phyloP scores from a whole-genome alignment of 2,329 filamentous ascomycete species.

The Didymella pomorum region DNA sequence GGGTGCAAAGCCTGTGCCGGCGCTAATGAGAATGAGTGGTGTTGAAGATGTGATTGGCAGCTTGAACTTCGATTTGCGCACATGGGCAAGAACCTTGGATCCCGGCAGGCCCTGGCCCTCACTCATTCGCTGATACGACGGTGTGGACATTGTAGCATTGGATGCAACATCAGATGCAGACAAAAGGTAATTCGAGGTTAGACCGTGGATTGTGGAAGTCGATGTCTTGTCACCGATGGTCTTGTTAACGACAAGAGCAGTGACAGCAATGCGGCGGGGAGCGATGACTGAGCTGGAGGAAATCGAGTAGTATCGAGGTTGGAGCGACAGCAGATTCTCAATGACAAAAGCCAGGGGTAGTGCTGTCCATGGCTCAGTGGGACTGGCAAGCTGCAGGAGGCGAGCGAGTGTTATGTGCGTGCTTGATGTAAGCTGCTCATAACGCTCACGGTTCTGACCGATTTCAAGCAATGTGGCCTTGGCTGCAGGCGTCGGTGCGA shows the following conservation, averaged over 20 bases:
- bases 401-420: slow-evolving; percentile 52
- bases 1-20: slow-evolving; percentile 48
- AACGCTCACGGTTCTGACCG: slow-evolving; percentile 46
- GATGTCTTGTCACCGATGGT: slow-evolving; percentile 29
- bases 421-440: slow-evolving; percentile 39
- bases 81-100: slow-evolving; percentile 49
- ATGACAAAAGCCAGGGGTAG: slow-evolving; percentile 46
- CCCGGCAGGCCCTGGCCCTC: slow-evolving; percentile 27
- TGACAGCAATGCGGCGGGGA: slow-evolving; percentile 48
- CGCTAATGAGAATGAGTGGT: slow-evolving; percentile 58
- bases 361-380: slow-evolving; percentile 40
- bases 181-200: slow-evolving; percentile 53
- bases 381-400: slow-evolving; percentile 44
- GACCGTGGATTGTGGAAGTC: slow-evolving; percentile 41
- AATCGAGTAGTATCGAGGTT: slow-evolving; percentile 47
- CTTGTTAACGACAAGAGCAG: slow-evolving; percentile 51
- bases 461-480: slow-evolving; percentile 43
- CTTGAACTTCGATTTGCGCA: slow-evolving; percentile 57
- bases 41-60: slow-evolving; percentile 53
- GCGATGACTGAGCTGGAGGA: slow-evolving; percentile 51
- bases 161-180: slow-evolving; percentile 33
- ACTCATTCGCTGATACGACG: slow-evolving; percentile 24
- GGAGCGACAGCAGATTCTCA: slow-evolving; percentile 38
- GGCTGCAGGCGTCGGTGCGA: slow-evolving; percentile 48
- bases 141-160: slow-evolving; percentile 24